These are phyloP conservation scores for Sinapis alba DNA, from an alignment of 441 rosid genomes.

Conservation along the genomic window DNA sequence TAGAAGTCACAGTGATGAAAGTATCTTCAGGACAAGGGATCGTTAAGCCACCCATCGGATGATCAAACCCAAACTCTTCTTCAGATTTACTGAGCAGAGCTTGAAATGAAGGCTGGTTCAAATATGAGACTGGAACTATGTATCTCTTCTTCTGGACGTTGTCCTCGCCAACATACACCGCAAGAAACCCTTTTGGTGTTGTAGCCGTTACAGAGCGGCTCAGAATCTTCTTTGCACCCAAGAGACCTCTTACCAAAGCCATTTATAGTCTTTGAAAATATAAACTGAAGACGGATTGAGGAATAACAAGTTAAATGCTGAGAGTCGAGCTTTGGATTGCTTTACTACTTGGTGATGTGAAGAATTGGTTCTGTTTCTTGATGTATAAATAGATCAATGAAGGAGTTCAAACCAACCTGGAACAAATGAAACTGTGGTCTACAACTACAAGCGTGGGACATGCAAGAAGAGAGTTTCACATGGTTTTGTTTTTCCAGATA, in stretches of 20 bases:
- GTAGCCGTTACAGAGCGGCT: neutral
- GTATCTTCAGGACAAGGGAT: neutral
- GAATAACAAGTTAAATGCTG: neutral
- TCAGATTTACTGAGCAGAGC: neutral
- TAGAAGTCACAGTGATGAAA: neutral
- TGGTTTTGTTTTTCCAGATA: constrained; percentile 9
- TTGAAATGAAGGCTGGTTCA: neutral
- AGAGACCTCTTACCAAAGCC: neutral
- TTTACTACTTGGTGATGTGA: constrained; percentile 15
- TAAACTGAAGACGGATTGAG: neutral
- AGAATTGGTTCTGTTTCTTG: constrained; percentile 8
- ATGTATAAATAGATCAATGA: constrained; percentile 15
- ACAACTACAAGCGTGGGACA: constrained; percentile 12
- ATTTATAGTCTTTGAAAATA: neutral
- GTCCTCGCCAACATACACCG: neutral
- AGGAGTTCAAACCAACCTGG: neutral
- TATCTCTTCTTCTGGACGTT: neutral
- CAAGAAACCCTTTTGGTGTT: neutral
- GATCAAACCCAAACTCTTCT: neutral
- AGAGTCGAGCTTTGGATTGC: constrained; percentile 10
- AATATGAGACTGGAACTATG: neutral
- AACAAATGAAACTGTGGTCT: neutral
- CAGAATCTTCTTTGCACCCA: neutral
- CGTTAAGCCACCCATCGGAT: neutral
- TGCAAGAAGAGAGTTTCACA: constrained; percentile 22